Conservation (phyloP, 2,329 filamentous ascomycete species). For the Sporothrix variecibatus region DNA sequence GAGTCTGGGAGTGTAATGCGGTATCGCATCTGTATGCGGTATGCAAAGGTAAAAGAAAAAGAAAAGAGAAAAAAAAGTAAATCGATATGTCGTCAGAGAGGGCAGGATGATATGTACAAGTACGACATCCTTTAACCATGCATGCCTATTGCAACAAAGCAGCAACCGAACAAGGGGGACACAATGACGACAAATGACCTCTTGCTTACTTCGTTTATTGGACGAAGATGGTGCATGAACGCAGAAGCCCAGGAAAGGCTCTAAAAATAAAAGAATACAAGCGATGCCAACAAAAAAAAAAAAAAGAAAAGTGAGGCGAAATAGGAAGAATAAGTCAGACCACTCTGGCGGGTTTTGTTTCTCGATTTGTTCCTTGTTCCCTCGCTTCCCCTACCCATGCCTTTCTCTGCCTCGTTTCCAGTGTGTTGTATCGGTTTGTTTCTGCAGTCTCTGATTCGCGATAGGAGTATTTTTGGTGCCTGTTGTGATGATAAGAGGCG, state of each 20-base stretch:
- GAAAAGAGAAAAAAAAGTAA: not conserved
- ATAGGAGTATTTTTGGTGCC: not conserved
- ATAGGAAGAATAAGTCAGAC: not conserved
- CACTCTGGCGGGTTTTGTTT: not conserved
- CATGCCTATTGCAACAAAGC: not conserved
- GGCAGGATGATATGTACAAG: not conserved
- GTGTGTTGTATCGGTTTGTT: not conserved
- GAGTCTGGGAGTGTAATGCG: not conserved
- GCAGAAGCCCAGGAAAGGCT: not conserved
- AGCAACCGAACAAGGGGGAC: not conserved
- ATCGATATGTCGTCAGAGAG: not conserved
- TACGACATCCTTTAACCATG: not conserved
- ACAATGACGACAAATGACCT: not conserved
- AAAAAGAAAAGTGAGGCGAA: not conserved
- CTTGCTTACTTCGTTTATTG: not conserved
- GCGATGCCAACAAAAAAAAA: not conserved
- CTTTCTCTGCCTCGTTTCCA: not conserved
- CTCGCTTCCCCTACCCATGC: not conserved
- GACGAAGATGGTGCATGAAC: not conserved
- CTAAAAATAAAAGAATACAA: not conserved
- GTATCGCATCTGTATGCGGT: not conserved
- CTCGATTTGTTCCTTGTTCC: not conserved
- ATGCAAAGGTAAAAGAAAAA: not conserved
- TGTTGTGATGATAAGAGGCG: conserved; percentile 6
- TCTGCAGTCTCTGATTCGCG: not conserved